Conservation (phyloP, 1,139 yeast species). For the Hanseniaspora sp. region DNA sequence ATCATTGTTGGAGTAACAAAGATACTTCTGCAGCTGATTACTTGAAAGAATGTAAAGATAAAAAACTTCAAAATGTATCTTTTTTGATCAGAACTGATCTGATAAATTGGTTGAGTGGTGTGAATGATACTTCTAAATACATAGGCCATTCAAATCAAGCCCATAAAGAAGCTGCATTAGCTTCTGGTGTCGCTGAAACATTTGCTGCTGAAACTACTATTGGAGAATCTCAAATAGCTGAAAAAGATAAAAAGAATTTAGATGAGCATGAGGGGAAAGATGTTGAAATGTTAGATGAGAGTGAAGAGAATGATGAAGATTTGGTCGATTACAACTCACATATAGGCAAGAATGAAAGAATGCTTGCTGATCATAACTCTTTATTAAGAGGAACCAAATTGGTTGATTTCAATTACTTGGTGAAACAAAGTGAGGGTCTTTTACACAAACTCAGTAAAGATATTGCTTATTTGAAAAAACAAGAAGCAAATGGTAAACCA, state of each 20-base stretch:
- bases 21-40: constrained; percentile 76
- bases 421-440: constrained; percentile 57
- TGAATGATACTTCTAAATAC: constrained; percentile 46
- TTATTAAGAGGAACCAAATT: constrained; percentile 68
- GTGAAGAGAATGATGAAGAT: constrained; percentile 40
- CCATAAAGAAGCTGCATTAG: no score
- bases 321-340: constrained; percentile 43
- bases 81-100: constrained; percentile 81
- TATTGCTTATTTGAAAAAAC: constrained; percentile 13
- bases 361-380: constrained; percentile 65
- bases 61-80: constrained; percentile 58
- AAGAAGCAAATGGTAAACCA: neutral
- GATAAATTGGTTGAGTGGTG: constrained; percentile 67
- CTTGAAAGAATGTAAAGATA: constrained; percentile 56
- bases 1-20: constrained; percentile 70
- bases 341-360: constrained; percentile 40
- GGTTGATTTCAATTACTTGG: constrained; percentile 61
- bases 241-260: constrained; percentile 4
- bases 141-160: constrained; percentile 24
- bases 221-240: constrained; percentile 15
- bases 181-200: no score
- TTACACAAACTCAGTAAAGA: constrained; percentile 47
- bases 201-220: constrained; percentile 1
- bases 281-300: constrained; percentile 26
- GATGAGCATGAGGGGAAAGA: constrained; percentile 10